Percentiles rank a stretch among this genome's conserved stretches.
Conservation (phyloP, 2,329 filamentous ascomycete genomes). For the Curvularia verruculosa region DNA sequence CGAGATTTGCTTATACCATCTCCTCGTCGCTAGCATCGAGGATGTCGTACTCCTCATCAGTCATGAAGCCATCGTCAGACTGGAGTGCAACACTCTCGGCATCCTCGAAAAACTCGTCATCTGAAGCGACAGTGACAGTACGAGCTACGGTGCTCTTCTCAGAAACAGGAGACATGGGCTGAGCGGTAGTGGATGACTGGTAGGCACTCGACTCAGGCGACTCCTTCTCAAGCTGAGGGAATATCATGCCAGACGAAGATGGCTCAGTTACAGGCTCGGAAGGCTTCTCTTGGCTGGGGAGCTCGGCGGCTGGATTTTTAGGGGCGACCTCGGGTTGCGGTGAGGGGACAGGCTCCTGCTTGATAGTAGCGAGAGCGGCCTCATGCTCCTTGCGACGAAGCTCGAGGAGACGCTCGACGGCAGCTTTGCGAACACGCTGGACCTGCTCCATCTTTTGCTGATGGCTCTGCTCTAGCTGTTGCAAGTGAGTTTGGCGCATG, state of each 20-base stretch:
- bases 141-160: constrained; percentile 41
- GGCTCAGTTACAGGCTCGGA: constrained; percentile 21
- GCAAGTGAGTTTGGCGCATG: constrained; percentile 25
- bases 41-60: constrained; percentile 98
- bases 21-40: constrained; percentile 95
- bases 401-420: constrained; percentile 43
- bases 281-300: constrained; percentile 45
- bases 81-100: constrained; percentile 62
- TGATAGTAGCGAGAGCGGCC: constrained; percentile 24
- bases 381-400: constrained; percentile 45
- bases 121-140: constrained; percentile 47
- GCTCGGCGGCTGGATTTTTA: constrained; percentile 32
- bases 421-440: constrained; percentile 45
- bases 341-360: constrained; percentile 41
- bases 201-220: constrained; percentile 83
- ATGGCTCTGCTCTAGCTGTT: constrained; percentile 30
- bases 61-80: constrained; percentile 79
- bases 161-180: constrained; percentile 31
- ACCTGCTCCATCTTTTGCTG: constrained; percentile 38
- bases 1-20: constrained; percentile 19
- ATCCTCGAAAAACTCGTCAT: constrained; percentile 64
- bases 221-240: constrained; percentile 95
- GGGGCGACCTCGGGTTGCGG: constrained; percentile 19
- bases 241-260: constrained; percentile 75
- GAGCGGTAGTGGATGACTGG: constrained; percentile 55